Base-by-base conservation (phyloP, 345 rosid species). In the Euphorbia tirucalli region DNA sequence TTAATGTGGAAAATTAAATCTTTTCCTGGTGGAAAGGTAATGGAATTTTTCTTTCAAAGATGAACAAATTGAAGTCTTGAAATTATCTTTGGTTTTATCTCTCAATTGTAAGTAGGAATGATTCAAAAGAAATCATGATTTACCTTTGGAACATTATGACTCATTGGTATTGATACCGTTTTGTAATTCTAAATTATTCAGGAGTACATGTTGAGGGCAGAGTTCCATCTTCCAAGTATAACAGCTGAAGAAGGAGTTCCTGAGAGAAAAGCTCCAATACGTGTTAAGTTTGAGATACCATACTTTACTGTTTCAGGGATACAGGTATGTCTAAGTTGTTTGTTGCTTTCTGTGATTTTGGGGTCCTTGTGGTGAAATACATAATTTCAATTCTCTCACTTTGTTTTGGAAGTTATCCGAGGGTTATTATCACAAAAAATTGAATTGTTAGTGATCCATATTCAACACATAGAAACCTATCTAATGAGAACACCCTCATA, bases 201-300 rank as follows among this genome's bases (percentile, higher is more conserved):
- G 91, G 99, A 95, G 75, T 95, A 92, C 72, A 87, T 95, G 93
- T 64, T 86, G 77, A 86, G 92, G 81, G 91, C 93, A 67, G 97
- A 91, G 84, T 89, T 91, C 67, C 83, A 82, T 85, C 94, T 89
- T 80, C 91, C 94, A 16, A 89, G 89, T 70, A 82, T 89, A 75
- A 85, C 89, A n/a, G 87, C 86, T 57, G 97, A 91, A 71, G 97
- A 91, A 76, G 87, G 85, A 61, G 79, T 72, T 37, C 92, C 86
- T 58, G 94, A 91, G 80, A 86, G 92, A 68, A 91, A 87, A 79
- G 90, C 94, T 73, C 97, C 97, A 2, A 83, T 91, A 21, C 89
- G 90, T 30, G 88, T 91, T 69, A 89, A 87, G 78, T 91, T 91
- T 70, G 94, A 90, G 86, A 90, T 90, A 64, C 96, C 96, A 10